Conservation (phyloP, 148 eudicot species). For the Spergularia bocconei region DNA sequence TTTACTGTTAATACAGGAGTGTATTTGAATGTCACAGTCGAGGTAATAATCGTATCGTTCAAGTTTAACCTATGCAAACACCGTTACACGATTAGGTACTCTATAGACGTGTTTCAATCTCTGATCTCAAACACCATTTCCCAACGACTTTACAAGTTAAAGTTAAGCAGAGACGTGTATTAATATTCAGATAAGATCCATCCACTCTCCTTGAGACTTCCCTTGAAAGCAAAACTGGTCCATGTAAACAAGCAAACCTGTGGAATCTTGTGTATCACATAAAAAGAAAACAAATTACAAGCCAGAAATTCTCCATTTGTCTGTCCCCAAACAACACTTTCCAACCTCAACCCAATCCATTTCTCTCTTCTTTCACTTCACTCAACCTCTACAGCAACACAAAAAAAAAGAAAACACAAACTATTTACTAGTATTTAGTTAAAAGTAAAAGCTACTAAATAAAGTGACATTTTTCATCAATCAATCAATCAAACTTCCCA, state of each 20-base stretch:
- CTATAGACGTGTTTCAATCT: too few relatives aligned
- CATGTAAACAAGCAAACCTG: constrained; percentile 25
- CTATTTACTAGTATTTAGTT: too few relatives aligned
- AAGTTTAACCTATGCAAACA: too few relatives aligned
- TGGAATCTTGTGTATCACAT: constrained; percentile 25
- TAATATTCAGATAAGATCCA: too few relatives aligned
- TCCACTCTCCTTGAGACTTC: neutral
- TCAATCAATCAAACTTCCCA: constrained; percentile 4
- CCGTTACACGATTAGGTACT: too few relatives aligned
- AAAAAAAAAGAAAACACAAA: neutral
- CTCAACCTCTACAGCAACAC: constrained; percentile 18
- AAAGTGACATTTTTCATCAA: neutral
- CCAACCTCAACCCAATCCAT: constrained; percentile 12
- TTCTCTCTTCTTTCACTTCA: constrained; percentile 23
- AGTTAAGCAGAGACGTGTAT: too few relatives aligned
- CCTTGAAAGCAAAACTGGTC: constrained; percentile 23
- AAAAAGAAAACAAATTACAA: neutral
- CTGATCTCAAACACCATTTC: too few relatives aligned
- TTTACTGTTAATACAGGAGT: too few relatives aligned
- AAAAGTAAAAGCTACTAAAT: neutral
- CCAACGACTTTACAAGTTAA: too few relatives aligned
- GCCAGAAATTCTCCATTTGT: neutral
- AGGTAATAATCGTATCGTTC: too few relatives aligned
- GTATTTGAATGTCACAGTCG: too few relatives aligned
- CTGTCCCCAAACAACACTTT: neutral